Percentiles rank a stretch among this genome's conserved stretches.
Evolutionary conservation across 2,329 filamentous ascomycete genomes (phyloP).

Genomic region (Fragosphaeria purpurea): DNA sequence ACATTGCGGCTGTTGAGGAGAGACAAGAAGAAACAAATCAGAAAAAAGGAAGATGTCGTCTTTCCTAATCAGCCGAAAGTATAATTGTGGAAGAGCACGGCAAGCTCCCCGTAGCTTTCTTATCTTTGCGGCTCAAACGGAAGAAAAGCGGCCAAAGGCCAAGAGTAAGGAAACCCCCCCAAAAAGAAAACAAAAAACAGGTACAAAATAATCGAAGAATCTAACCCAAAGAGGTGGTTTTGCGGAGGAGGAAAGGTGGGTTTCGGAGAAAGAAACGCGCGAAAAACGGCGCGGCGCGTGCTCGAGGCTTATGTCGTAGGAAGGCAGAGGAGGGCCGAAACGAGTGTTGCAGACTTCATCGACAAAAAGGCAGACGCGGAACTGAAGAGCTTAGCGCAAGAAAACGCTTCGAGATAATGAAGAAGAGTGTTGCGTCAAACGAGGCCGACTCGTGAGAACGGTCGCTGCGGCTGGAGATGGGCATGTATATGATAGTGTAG

Average conservation of each 20-base stretch:
- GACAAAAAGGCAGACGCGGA: background rate
- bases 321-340: background rate
- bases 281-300: background rate
- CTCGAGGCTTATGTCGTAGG: background rate
- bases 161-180: too few relatives aligned
- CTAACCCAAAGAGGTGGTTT: conserved; percentile 6
- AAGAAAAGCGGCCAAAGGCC: too few relatives aligned
- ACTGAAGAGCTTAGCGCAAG: background rate
- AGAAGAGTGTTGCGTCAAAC: conserved; percentile 1
- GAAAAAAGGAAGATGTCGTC: too few relatives aligned
- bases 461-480: background rate
- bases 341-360: too few relatives aligned
- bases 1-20: background rate
- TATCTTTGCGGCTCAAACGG: too few relatives aligned
- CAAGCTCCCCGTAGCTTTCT: too few relatives aligned
- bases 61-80: too few relatives aligned
- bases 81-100: too few relatives aligned
- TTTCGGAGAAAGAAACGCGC: background rate
- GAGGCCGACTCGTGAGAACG: conserved; percentile 1
- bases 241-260: conserved; percentile 3
- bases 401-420: background rate
- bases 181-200: background rate
- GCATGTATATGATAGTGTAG: too few relatives aligned
- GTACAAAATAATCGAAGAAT: background rate
- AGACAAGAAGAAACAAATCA: too few relatives aligned